Evolutionary conservation across 306 rosid species (phyloP).

Genomic region (Trichosanthes cucumerina): DNA sequence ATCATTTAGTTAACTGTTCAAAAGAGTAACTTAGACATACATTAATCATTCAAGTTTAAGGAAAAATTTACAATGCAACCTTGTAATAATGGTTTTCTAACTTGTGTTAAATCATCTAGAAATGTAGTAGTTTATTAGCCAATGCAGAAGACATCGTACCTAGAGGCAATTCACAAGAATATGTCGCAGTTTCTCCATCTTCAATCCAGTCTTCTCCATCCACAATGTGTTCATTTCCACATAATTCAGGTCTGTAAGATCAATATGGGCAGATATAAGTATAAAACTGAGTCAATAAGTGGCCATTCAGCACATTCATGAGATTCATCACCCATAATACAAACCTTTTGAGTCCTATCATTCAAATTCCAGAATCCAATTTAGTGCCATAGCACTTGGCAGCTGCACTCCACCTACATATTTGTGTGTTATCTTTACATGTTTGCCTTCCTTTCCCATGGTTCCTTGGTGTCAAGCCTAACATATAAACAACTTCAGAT

Average conservation of each 20-base stretch:
- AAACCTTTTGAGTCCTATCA: background rate
- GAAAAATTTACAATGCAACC: background rate
- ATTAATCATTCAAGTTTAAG: background rate
- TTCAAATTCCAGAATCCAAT: background rate
- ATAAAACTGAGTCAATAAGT: background rate
- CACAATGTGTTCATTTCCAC: background rate
- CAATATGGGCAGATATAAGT: background rate
- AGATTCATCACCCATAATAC: background rate
- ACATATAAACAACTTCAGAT: background rate
- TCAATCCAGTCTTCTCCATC: background rate
- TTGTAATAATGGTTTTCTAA: background rate
- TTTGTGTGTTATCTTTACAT: background rate
- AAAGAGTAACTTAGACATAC: background rate
- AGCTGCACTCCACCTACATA: background rate
- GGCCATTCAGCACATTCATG: background rate
- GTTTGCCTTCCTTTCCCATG: conserved; percentile 13
- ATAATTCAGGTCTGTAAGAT: background rate
- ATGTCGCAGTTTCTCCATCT: background rate
- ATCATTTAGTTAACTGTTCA: background rate
- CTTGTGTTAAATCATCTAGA: background rate
- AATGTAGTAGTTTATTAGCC: background rate
- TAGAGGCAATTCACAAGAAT: background rate
- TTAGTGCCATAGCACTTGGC: background rate
- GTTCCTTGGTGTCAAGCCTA: conserved; percentile 11
- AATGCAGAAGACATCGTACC: background rate